phyloP scores from a whole-genome alignment of 805 yeast genomes.

The Maudiozyma turicensis region DNA sequence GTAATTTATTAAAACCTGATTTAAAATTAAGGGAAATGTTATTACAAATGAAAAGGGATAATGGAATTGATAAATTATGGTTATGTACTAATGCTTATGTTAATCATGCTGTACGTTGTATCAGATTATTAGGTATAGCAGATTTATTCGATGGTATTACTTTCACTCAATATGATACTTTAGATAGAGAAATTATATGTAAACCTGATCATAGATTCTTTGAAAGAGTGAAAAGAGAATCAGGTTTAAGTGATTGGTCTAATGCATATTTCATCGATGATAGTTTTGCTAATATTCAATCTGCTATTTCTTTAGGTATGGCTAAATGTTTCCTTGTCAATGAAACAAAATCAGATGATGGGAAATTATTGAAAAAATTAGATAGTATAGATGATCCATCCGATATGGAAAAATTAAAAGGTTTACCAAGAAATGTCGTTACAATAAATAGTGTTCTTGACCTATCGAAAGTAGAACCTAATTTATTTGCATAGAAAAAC shows the following conservation, averaged over 20 bases:
- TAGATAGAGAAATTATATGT: conserved; percentile 55
- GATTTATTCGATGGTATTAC: conserved; percentile 89
- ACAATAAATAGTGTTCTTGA: conserved; percentile 48
- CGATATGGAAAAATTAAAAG: conserved; percentile 27
- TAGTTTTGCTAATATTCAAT: conserved; percentile 64
- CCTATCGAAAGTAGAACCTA: conserved; percentile 27
- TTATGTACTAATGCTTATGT: conserved; percentile 87
- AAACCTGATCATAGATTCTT: conserved; percentile 75
- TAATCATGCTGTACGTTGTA: conserved; percentile 74
- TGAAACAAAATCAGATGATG: conserved; percentile 47
- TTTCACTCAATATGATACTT: conserved; percentile 67
- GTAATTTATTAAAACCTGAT: conserved; percentile 56
- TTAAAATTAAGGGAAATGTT: conserved; percentile 42
- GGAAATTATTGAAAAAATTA: conserved; percentile 1
- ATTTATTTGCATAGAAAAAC: not conserved
- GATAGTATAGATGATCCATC: conserved; percentile 10
- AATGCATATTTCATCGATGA: conserved; percentile 79
- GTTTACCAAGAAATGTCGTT: conserved; percentile 20
- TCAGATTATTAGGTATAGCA: conserved; percentile 70
- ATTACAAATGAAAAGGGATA: conserved; percentile 29
- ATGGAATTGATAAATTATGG: conserved; percentile 68
- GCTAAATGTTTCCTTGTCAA: conserved; percentile 60
- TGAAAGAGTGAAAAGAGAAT: conserved; percentile 48
- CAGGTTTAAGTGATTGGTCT: conserved; percentile 34
- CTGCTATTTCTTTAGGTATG: conserved; percentile 67